These are phyloP conservation scores for Gracilaria gracilis DNA, from an alignment of 23 red algal species.

Conservation along the genomic window DNA sequence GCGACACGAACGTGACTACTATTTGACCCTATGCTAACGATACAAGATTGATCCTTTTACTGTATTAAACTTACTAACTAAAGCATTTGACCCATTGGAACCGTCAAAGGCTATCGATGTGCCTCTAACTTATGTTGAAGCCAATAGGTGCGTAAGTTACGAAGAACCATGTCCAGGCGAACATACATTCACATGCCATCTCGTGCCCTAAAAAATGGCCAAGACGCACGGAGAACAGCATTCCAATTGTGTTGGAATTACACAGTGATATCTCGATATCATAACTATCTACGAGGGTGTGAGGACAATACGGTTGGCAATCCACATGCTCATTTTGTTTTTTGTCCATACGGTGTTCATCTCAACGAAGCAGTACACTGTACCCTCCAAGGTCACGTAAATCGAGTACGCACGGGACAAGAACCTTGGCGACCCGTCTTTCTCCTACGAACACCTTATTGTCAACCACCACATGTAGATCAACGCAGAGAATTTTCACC, in stretches of 20 bases:
- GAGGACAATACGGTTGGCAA: background rate
- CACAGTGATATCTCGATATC: background rate
- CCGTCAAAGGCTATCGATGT: background rate
- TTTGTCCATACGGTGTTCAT: too few species aligned
- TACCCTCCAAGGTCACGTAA: too few species aligned
- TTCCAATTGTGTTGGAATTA: background rate
- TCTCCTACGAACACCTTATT: too few species aligned
- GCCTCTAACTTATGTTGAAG: background rate
- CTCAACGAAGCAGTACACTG: too few species aligned
- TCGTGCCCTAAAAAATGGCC: too few species aligned
- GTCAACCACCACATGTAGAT: too few species aligned
- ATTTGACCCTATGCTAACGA: background rate
- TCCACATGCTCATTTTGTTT: background rate
- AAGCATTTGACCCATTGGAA: background rate
- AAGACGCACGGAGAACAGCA: background rate
- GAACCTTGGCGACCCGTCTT: too few species aligned
- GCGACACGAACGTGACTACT: background rate
- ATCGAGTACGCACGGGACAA: too few species aligned
- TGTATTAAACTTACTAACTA: slow-evolving; percentile 17
- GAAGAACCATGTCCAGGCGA: too few species aligned
- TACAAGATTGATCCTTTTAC: background rate
- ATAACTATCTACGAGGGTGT: background rate
- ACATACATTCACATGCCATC: too few species aligned
- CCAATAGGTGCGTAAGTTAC: background rate
- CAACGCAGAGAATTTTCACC: too few species aligned